These are phyloP conservation scores for Blastocystis sp. DNA, from an alignment of 352 stramenopile species.

Conservation along the genomic window DNA sequence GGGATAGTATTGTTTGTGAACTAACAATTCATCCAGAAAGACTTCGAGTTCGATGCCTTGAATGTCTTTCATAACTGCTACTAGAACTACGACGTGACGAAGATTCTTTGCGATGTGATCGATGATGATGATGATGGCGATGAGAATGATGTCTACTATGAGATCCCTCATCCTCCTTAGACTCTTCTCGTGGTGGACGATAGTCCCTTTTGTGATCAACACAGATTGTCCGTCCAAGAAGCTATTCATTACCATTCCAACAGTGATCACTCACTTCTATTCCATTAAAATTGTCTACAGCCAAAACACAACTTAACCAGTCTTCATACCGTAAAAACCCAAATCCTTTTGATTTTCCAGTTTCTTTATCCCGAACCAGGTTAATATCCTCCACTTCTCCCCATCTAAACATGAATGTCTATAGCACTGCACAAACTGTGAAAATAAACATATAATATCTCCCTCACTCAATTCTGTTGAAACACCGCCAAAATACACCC, in stretches of 20 bases:
- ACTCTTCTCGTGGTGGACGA: slow-evolving; percentile 32
- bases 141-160: background rate
- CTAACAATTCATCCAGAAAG: slow-evolving; percentile 17
- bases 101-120: background rate
- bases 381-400: slow-evolving; percentile 79
- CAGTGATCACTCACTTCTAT: background rate
- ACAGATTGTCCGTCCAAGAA: slow-evolving; percentile 24
- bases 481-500: slow-evolving; percentile 75
- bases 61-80: background rate
- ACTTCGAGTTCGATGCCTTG: background rate
- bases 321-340: slow-evolving; percentile 79
- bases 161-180: slow-evolving; percentile 4
- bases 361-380: slow-evolving; percentile 76
- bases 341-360: slow-evolving; percentile 78
- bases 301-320: slow-evolving; percentile 75
- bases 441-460: slow-evolving; percentile 77
- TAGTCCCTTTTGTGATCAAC: slow-evolving; percentile 61
- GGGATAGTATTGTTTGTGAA: background rate
- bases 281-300: slow-evolving; percentile 78
- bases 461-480: slow-evolving; percentile 75
- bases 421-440: slow-evolving; percentile 68
- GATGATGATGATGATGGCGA: slow-evolving; percentile 25
- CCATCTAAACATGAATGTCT: slow-evolving; percentile 22
- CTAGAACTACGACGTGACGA: background rate
- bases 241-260: slow-evolving; percentile 3